These are phyloP conservation scores for Metschnikowia chrysomelidarum DNA, from an alignment of 805 yeast genomes.

Conservation along the genomic window DNA sequence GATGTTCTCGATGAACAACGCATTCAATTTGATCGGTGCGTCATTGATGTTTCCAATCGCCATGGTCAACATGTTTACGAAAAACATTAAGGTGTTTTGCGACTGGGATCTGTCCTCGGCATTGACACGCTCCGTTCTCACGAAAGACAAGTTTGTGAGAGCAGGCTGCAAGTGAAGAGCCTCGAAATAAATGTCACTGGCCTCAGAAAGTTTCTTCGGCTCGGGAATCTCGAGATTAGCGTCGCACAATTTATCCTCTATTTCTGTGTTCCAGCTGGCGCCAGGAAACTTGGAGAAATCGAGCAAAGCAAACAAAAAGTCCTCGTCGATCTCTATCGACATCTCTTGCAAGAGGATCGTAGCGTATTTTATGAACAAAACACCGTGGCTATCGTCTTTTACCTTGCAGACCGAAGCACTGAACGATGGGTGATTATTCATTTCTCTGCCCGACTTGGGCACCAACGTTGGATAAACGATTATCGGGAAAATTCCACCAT, in stretches of 20 bases:
- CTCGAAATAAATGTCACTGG: slow-evolving; percentile 86
- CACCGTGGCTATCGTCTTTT: slow-evolving; percentile 89
- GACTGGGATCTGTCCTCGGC: slow-evolving; percentile 62
- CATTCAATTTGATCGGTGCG: slow-evolving; percentile 89
- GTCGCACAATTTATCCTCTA: slow-evolving; percentile 56
- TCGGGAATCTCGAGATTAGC: slow-evolving; percentile 65
- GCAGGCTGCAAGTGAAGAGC: slow-evolving; percentile 90
- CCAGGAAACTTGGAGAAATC: slow-evolving; percentile 83
- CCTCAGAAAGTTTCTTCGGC: slow-evolving; percentile 53
- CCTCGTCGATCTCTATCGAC: slow-evolving; percentile 92
- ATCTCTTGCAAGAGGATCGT: slow-evolving; percentile 86
- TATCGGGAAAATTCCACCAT: slow-evolving; percentile 86
- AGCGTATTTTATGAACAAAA: slow-evolving; percentile 85
- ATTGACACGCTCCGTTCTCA: slow-evolving; percentile 76
- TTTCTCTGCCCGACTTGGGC: slow-evolving; percentile 78
- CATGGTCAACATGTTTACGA: slow-evolving; percentile 87
- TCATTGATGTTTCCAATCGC: slow-evolving; percentile 96
- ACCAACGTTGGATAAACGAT: slow-evolving; percentile 85
- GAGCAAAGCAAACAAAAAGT: slow-evolving; percentile 75
- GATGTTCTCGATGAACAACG: slow-evolving; percentile 83
- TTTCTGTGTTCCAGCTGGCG: slow-evolving; percentile 62
- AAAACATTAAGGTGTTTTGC: slow-evolving; percentile 68
- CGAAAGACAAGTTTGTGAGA: slow-evolving; percentile 83
- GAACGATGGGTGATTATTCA: slow-evolving; percentile 86
- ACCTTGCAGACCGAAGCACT: slow-evolving; percentile 82